Percentiles rank a stretch among this genome's conserved stretches.
Conservation (phyloP, 805 yeast genomes). For the Teunomyces pallodes region DNA sequence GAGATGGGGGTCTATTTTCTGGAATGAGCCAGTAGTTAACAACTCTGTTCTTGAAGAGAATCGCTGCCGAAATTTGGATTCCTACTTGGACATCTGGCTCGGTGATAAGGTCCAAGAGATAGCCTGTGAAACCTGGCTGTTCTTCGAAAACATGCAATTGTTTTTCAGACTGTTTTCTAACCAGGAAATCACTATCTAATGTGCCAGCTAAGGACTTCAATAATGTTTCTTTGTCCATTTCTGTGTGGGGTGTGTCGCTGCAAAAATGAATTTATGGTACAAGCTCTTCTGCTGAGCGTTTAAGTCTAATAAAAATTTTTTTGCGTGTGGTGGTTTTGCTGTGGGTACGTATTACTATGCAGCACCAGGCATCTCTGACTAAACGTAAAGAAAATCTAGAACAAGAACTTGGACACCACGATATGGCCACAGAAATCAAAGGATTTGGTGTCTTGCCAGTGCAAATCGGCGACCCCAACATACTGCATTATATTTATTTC, state of each 20-base stretch:
- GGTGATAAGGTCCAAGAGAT: constrained; percentile 48
- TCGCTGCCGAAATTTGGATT: constrained; percentile 42
- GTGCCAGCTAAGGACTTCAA: constrained; percentile 52
- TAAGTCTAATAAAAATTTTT: neutral
- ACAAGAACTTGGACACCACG: neutral
- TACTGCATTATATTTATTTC: constrained; percentile 57
- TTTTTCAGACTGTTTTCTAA: constrained; percentile 53
- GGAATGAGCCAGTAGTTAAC: constrained; percentile 37
- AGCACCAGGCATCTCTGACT: constrained; percentile 3
- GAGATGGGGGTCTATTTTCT: constrained; percentile 25
- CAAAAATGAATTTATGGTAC: neutral
- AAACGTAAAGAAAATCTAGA: neutral
- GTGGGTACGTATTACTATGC: neutral
- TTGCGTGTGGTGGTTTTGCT: neutral
- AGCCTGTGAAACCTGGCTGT: constrained; percentile 56
- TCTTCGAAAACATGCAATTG: constrained; percentile 51
- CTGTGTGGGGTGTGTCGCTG: neutral
- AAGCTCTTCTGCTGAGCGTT: neutral
- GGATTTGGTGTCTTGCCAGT: constrained; percentile 57
- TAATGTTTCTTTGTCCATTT: constrained; percentile 50
- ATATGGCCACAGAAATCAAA: constrained; percentile 46
- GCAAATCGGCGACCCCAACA: constrained; percentile 31
- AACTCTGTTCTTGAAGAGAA: constrained; percentile 44
- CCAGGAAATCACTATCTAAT: constrained; percentile 47
- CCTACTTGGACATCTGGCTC: constrained; percentile 46